A percentile compares a stretch with the other conserved stretches of the same genome.
Conservation (phyloP, 2,329 filamentous ascomycete genomes). For the Domatiomyces catenatus region DNA sequence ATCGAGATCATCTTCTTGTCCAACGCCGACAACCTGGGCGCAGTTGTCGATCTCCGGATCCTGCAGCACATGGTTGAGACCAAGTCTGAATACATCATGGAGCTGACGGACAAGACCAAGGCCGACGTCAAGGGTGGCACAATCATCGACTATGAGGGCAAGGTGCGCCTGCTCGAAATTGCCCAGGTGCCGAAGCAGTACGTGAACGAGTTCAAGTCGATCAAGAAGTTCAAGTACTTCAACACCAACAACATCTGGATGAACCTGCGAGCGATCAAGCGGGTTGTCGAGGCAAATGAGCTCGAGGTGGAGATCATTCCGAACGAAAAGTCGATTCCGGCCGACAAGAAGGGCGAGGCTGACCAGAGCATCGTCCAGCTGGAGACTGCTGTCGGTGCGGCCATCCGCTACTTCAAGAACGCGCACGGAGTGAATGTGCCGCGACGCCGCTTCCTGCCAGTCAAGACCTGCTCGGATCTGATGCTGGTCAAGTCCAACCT, state of each 20-base stretch:
- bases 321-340: conserved; percentile 96
- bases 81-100: conserved; percentile 97
- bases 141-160: conserved; percentile 98
- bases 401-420: conserved; percentile 97
- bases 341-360: conserved; percentile 98
- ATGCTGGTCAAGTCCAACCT: conserved; percentile 99
- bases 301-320: conserved; percentile 99
- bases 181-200: conserved; percentile 99
- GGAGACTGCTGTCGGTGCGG: conserved; percentile 94
- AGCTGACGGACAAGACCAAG: conserved; percentile 99
- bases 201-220: conserved; percentile 99
- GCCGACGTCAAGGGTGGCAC: conserved; percentile 99
- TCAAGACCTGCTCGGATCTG: conserved; percentile 98
- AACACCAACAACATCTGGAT: conserved; percentile 99
- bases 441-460: conserved; percentile 90
- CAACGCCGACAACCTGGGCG: conserved; percentile 97
- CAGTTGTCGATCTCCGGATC: conserved; percentile 93
- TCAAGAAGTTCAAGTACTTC: conserved; percentile 99
- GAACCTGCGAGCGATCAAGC: conserved; percentile 94
- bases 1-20: conserved; percentile 98
- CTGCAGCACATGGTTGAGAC: conserved; percentile 99
- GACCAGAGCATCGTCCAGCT: conserved; percentile 96
- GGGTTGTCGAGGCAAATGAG: conserved; percentile 95
- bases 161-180: conserved; percentile 91
- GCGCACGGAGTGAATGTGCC: conserved; percentile 98